phyloP scores from a whole-genome alignment of 805 yeast species.

The Kodamaea lidongshanica region DNA sequence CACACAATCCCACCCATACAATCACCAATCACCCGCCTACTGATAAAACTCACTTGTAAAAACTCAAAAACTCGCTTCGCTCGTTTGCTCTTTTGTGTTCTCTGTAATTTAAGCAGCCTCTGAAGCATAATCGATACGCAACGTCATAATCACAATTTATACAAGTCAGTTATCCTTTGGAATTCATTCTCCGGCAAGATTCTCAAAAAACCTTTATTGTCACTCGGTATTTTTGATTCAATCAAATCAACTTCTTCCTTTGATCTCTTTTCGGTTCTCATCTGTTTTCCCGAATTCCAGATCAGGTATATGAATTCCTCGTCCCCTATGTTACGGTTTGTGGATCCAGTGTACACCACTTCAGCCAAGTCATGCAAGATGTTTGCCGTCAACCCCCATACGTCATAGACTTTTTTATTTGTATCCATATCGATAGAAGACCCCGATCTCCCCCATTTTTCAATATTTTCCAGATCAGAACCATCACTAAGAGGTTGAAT shows the following conservation, averaged over 20 bases:
- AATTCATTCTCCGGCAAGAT: slow-evolving; percentile 41
- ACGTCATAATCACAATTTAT: slow-evolving; percentile 24
- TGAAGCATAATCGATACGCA: too few species aligned
- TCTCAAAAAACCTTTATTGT: slow-evolving; percentile 40
- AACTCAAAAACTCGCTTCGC: too few species aligned
- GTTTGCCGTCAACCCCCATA: slow-evolving; percentile 82
- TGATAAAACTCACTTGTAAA: too few species aligned
- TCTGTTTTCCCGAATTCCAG: slow-evolving; percentile 48
- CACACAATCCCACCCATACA: too few species aligned
- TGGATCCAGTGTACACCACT: slow-evolving; percentile 32
- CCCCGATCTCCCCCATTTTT: slow-evolving; percentile 36
- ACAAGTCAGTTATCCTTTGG: slow-evolving; percentile 35
- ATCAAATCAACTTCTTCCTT: slow-evolving; percentile 53
- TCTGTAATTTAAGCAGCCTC: too few species aligned
- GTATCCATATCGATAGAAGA: slow-evolving; percentile 31
- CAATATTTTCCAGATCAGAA: slow-evolving; percentile 42
- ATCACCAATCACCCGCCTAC: too few species aligned
- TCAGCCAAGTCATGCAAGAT: slow-evolving; percentile 66
- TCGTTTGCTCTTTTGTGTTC: too few species aligned
- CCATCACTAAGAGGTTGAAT: slow-evolving; percentile 48
- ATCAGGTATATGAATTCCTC: slow-evolving; percentile 60
- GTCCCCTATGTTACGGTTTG: slow-evolving; percentile 42
- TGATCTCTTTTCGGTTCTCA: slow-evolving; percentile 42
- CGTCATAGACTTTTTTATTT: slow-evolving; percentile 52
- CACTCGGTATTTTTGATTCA: slow-evolving; percentile 11